Base-by-base conservation (phyloP, 192 early-diverging fungal species). In the Phycomyces nitens region DNA sequence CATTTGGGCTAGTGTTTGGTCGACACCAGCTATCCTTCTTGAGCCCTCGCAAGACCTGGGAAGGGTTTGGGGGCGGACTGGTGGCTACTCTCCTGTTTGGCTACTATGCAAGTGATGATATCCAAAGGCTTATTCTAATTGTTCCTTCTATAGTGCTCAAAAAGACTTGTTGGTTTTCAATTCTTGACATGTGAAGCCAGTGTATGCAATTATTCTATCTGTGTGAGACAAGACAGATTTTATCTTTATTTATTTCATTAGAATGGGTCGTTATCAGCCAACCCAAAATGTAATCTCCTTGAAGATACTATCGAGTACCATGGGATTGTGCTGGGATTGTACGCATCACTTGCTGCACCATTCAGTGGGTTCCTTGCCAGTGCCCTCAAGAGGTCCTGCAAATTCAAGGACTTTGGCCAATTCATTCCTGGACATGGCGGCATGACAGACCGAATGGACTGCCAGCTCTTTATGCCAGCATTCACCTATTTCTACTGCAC, bases 351-450 rank as follows among this genome's bases (percentile, higher is more conserved):
- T 60, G 94, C 97, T 68, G 95, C 94, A 56, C 96, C 96, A 14
- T 98, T 98, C 76, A 95, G 96, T 56, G 96, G 96, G 20, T 97
- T 97, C 83, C 97, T 98, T 80, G 96, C 96, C 2, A 91, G 88
- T 68, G 94, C 93, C 11, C 87, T 95, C 51, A 99, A 99, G 76
- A 83, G 96, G 34, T 95, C 96, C 5, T 95, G 96, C 79, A 93
- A 95, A 53, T 88, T 96, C 69, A 97, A 98, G 70, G 96, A 99
- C 71, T 99, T 96, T 81, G 91, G 92, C 11, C 87, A 96, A 70
- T 92, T 88, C 47, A 99, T 99, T 71, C 96, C 96, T 1, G 96
- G 96, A 27, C 96, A 99, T 68, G 96, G 96, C 65, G 96, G 96
- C 20, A 82, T 99, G 27, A 97, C 96, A 0, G 96, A 99, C 77